Evolutionary conservation across 192 early-diverging fungal genomes (phyloP), one percentile per base, ranked within the genome.

Genomic region (Radiomyces spectabilis): DNA sequence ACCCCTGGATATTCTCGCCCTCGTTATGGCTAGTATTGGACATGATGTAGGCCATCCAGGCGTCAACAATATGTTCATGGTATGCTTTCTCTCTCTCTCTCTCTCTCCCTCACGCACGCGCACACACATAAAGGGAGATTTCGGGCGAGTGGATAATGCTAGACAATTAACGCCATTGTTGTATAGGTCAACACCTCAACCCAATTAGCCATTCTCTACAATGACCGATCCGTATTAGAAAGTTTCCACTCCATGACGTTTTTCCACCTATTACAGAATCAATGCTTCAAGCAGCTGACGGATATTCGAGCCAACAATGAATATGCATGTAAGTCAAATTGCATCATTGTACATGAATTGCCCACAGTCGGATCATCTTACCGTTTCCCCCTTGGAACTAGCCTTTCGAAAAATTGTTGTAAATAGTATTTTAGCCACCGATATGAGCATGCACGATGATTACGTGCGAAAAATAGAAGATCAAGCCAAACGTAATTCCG

Each of bases 141-240:
- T 32, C 6, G 16, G 16, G 22, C 21, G 6, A 41, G n/a, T 18
- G 8, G 8, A 25, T 4, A 12, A 3, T 2, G 27, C 32, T 25
- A 31, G 27, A 26, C 16, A 31, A 2, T 7, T 47, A 12, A 12
- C 18, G 19, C 13, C 27, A 55, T 55, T n/a, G 15, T 18, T 13
- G 3, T 48, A 19, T 46, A 80, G 78, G 59, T 92, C 46, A 80
- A 81, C 1, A 81, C 87, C 1, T 72, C 66, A 29, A 87, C 89
- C 24, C 90, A 91, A 34, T 76, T 94, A 47, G 90, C 95, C 8
- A 72, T 89, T 37, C 65, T 94, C 13, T 97, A 95, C 76, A 94
- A 95, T 68, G 93, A 97, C 69, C 76, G 79, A 51, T 89, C 92
- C 1, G 93, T 97, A n/a, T 78, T 97, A n/a, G 95, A 97, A 67